Evolutionary conservation across 352 stramenopile genomes (phyloP).

Genomic region (Phytophthora pistaciae): DNA sequence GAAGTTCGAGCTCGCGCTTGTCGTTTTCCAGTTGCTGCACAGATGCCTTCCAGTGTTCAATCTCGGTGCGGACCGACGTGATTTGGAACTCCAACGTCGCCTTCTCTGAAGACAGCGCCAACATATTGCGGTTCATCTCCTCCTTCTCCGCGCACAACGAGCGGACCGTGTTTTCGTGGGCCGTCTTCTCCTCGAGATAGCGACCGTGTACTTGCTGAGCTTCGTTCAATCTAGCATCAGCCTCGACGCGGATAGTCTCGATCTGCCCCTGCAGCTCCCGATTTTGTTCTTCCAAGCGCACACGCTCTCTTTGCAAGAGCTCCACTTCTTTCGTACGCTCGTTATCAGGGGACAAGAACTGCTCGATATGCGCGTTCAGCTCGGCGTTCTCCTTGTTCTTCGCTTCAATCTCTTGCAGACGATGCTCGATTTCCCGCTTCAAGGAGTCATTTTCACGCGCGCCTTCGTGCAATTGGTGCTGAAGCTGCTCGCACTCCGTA

Average conservation of each 20-base stretch:
- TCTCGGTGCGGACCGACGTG: constrained; percentile 46
- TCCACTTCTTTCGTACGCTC: constrained; percentile 66
- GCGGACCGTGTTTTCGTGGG: constrained; percentile 59
- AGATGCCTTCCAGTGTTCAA: constrained; percentile 42
- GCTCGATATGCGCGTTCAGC: constrained; percentile 62
- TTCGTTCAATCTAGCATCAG: constrained; percentile 56
- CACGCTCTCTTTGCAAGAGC: constrained; percentile 56
- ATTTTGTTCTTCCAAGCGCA: constrained; percentile 74
- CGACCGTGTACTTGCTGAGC: constrained; percentile 49
- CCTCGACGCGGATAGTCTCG: constrained; percentile 49
- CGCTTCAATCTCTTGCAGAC: constrained; percentile 57
- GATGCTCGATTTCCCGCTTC: constrained; percentile 63
- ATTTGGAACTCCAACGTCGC: constrained; percentile 60
- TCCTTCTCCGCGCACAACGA: constrained; percentile 72
- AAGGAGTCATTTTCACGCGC: constrained; percentile 53
- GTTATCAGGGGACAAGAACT: constrained; percentile 62
- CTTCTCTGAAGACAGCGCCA: constrained; percentile 59
- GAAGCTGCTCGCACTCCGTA: constrained; percentile 57
- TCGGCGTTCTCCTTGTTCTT: constrained; percentile 59
- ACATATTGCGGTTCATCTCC: constrained; percentile 59
- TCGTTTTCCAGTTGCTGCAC: constrained; percentile 60
- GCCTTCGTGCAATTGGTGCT: constrained; percentile 44
- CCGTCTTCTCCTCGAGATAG: constrained; percentile 55
- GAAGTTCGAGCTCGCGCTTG: constrained; percentile 57
- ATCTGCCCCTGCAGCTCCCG: constrained; percentile 53